Percentiles rank a stretch among this genome's conserved stretches.
Conservation (phyloP, 2,329 filamentous ascomycete species). For the Apiospora marii region DNA sequence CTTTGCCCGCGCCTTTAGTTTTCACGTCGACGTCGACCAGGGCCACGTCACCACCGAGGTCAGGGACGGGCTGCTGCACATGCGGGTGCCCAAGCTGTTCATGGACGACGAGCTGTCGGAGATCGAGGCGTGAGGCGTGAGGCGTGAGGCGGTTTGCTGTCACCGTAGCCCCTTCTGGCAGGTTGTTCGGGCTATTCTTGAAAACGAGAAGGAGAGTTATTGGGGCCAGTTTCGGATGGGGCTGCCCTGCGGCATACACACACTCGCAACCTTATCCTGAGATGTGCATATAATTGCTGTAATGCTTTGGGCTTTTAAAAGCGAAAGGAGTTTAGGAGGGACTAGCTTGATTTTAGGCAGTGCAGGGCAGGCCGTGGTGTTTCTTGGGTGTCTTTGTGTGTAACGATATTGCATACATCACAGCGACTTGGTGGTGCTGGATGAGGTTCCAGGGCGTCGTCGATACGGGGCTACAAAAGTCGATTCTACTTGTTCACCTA, state of each 20-base stretch:
- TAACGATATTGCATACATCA: background rate
- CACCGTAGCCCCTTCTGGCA: too few relatives aligned
- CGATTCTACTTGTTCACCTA: background rate
- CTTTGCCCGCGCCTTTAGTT: background rate
- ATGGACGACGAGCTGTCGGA: constrained; percentile 4
- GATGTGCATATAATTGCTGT: background rate
- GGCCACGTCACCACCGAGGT: background rate
- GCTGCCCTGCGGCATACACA: background rate
- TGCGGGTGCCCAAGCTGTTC: background rate
- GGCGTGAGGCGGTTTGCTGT: background rate
- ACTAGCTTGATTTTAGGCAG: background rate
- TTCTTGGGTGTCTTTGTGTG: background rate
- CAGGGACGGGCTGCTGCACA: background rate
- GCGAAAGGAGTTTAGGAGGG: background rate
- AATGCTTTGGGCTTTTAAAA: background rate
- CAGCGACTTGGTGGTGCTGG: background rate
- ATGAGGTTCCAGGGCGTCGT: background rate
- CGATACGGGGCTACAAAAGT: background rate
- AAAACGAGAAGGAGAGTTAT: background rate
- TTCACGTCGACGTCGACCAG: constrained; percentile 7
- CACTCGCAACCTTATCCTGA: background rate
- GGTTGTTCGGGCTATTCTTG: background rate
- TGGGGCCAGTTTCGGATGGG: background rate
- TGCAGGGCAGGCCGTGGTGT: background rate
- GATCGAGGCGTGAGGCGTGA: background rate